Evolutionary conservation across 768 basidiomycete genomes (phyloP), one percentile per base, ranked within the genome.

Genomic region (Tricholoma hemisulphureum): DNA sequence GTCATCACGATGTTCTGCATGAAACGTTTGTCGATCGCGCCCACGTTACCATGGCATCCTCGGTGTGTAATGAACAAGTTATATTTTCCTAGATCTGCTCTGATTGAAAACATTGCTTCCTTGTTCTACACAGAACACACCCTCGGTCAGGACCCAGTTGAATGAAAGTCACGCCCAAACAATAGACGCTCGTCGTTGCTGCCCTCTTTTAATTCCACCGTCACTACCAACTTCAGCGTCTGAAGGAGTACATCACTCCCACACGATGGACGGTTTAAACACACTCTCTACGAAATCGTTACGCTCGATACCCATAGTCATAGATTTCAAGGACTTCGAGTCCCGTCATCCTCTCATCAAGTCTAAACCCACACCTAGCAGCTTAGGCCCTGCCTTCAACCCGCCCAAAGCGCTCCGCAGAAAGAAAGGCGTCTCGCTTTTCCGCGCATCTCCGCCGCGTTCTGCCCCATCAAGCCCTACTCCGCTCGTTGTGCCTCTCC

Each of bases 401-500:
- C 51, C 57, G 14, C 55, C 45, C 7, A 75, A 69, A n/a, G 73
- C 71, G 13, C 61, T 80, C 10, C 76, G 76, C 51, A 75, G 77
- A 55, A 73, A 71, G 60, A 75, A 74, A 58, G 73, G 71, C 29
- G 65, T 76, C 62, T 64, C 71, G 55, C 53, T 71, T 20, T 64
- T 69, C 20, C 67, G 69, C n/a, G 54, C 63, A 45, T 71, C 62
- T 58, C 65, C 67, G 31, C 62, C 72, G 20, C 58, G 61, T 34
- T 71, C 61, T 58, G 64, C 66, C 37, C 62, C 72, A 1, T 60
- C 65, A 2, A 49, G 16, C 26, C 46, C 26, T 28, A n/a, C 46
- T 11, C 6, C 26, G n/a, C 46, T n/a, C 29, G 28, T 18, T 29
- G n/a, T 49, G 9, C 8, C 26, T 49, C 46, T 49, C 1, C 45